phyloP scores from a whole-genome alignment of 768 basidiomycete genomes.

The Xerocomellus amylosporus region DNA sequence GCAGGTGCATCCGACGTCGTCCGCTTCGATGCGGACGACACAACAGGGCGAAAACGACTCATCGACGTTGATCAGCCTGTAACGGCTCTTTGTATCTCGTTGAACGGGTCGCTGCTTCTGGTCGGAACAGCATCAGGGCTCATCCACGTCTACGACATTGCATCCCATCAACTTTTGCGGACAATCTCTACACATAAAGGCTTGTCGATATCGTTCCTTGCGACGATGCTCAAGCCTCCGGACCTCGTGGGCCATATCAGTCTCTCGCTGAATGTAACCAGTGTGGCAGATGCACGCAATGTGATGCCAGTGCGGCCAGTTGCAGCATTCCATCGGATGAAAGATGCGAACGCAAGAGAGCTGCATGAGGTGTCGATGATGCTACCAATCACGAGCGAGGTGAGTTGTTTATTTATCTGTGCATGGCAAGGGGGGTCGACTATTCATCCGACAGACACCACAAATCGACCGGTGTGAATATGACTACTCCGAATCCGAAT shows the following conservation, averaged over 20 bases:
- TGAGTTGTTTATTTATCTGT: conserved; percentile 18
- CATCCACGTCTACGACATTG: conserved; percentile 80
- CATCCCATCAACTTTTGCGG: conserved; percentile 87
- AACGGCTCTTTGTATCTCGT: conserved; percentile 69
- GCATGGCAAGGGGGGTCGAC: not conserved
- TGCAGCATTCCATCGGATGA: conserved; percentile 68
- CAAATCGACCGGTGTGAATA: conserved; percentile 21
- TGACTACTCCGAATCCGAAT: conserved; percentile 50
- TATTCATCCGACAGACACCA: conserved; percentile 12
- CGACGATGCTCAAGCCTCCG: conserved; percentile 79
- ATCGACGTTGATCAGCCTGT: conserved; percentile 72
- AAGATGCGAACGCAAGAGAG: conserved; percentile 63
- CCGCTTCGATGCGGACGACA: conserved; percentile 53
- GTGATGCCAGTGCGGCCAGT: conserved; percentile 65
- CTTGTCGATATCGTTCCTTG: conserved; percentile 65
- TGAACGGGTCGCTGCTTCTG: conserved; percentile 76
- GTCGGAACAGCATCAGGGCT: conserved; percentile 73
- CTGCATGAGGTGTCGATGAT: conserved; percentile 68
- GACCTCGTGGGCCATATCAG: conserved; percentile 83
- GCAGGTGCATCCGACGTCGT: conserved; percentile 69
- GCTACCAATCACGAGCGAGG: conserved; percentile 47
- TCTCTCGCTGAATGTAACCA: conserved; percentile 42
- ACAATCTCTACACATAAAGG: conserved; percentile 73
- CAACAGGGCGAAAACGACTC: conserved; percentile 52
- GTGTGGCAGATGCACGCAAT: conserved; percentile 45